Conservation (phyloP, 257 asterid species). For the Jasminum sambac region DNA sequence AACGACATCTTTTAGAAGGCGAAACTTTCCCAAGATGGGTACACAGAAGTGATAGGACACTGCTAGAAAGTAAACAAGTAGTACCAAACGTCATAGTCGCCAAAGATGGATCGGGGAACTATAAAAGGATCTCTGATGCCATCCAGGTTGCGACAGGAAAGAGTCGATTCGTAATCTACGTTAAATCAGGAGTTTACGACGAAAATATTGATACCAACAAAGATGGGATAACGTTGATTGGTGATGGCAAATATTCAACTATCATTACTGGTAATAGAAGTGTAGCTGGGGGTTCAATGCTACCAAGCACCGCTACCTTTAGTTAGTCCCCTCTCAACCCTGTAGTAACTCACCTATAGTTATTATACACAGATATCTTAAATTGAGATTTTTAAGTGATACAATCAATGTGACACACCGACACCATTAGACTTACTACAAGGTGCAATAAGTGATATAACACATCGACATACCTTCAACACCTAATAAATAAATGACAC, state of each 20-base stretch:
- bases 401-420: too few relatives aligned
- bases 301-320: conserved; percentile 34
- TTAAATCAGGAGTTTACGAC: conserved; percentile 55
- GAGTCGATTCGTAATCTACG: conserved; percentile 34
- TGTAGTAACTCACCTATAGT: too few relatives aligned
- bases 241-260: conserved; percentile 72
- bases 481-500: too few relatives aligned
- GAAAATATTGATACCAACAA: conserved; percentile 56
- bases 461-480: too few relatives aligned
- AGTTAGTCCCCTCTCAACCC: conserved; percentile 22
- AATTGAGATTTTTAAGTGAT: too few relatives aligned
- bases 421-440: too few relatives aligned
- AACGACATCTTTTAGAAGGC: conserved; percentile 11
- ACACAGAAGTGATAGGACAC: conserved; percentile 22
- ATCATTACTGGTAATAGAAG: conserved; percentile 46
- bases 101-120: conserved; percentile 41
- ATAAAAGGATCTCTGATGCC: conserved; percentile 34
- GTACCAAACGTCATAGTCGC: conserved; percentile 37
- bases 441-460: too few relatives aligned
- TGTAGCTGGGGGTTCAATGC: conserved; percentile 37
- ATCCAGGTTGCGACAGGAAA: conserved; percentile 33
- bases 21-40: conserved; percentile 30
- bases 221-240: conserved; percentile 72
- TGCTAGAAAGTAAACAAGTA: conserved; percentile 17
- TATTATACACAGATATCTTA: too few relatives aligned